A percentile compares a stretch with the other conserved stretches of the same genome.
Evolutionary conservation across 2,329 filamentous ascomycete species (phyloP).

Genomic region (Xylariomycetidae sp.): DNA sequence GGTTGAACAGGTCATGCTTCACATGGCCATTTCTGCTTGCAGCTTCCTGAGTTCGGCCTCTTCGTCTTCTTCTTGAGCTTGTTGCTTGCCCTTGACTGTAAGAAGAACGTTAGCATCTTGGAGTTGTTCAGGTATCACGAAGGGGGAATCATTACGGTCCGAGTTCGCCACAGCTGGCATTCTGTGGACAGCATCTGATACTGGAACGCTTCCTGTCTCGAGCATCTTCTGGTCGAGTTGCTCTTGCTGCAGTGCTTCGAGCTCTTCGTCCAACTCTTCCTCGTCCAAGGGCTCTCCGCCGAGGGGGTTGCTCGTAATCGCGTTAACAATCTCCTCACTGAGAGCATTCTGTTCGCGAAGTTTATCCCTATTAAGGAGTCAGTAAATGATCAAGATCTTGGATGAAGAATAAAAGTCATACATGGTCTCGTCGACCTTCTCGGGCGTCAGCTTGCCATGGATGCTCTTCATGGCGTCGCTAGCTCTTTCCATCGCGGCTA

Average conservation of each 20-base stretch:
- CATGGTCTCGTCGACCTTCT: slow-evolving; percentile 95
- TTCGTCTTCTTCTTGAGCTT: slow-evolving; percentile 81
- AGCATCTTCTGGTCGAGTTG: slow-evolving; percentile 91
- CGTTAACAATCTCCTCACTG: slow-evolving; percentile 86
- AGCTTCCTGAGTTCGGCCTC: slow-evolving; percentile 90
- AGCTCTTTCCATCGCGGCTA: slow-evolving; percentile 90
- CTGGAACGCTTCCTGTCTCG: slow-evolving; percentile 78
- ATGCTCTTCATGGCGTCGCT: slow-evolving; percentile 89
- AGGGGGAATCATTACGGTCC: slow-evolving; percentile 60
- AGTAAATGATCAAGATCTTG: slow-evolving; percentile 2
- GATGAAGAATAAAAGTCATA: slow-evolving; percentile 42
- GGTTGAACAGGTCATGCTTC: too few species aligned
- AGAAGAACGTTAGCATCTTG: slow-evolving; percentile 11
- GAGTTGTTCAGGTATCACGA: slow-evolving; percentile 1
- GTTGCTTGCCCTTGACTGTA: slow-evolving; percentile 47
- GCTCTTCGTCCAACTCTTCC: slow-evolving; percentile 76
- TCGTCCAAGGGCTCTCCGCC: slow-evolving; percentile 77
- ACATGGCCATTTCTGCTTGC: slow-evolving; percentile 97
- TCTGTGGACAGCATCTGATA: slow-evolving; percentile 70
- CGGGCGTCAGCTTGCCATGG: slow-evolving; percentile 82
- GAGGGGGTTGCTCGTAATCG: slow-evolving; percentile 68
- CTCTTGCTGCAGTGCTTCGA: slow-evolving; percentile 86
- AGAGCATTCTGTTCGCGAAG: slow-evolving; percentile 88
- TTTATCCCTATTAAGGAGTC: slow-evolving; percentile 61
- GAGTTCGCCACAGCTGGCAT: slow-evolving; percentile 71